Percentiles rank a stretch among this genome's conserved stretches.
These are phyloP conservation scores for Ogataea chonburiensis DNA, from an alignment of 805 yeast genomes.

Conservation along the genomic window DNA sequence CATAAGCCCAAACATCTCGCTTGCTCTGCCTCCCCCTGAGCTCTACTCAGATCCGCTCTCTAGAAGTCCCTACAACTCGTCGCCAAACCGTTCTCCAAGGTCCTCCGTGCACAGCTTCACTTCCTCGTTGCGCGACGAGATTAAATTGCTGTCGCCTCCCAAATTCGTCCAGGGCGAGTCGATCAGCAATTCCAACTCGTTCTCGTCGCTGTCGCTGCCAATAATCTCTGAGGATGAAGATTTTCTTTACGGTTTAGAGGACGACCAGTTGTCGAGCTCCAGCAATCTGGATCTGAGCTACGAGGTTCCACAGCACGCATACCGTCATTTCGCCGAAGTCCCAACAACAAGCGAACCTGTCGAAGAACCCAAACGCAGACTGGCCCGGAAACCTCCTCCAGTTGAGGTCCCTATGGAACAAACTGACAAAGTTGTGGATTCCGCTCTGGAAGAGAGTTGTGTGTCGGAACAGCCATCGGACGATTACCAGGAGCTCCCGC, in stretches of 20 bases:
- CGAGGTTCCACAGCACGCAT: conserved; percentile 3
- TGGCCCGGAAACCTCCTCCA: conserved; percentile 23
- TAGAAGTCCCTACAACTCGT: conserved; percentile 10
- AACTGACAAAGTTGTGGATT: neutral
- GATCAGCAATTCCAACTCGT: conserved; percentile 16
- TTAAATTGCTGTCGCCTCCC: conserved; percentile 10
- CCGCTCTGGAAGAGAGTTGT: neutral
- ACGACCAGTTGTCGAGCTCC: conserved; percentile 1
- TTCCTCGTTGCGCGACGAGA: conserved; percentile 13
- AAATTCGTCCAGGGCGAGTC: conserved; percentile 4
- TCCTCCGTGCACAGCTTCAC: conserved; percentile 10
- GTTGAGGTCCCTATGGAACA: conserved; percentile 1
- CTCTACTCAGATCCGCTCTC: conserved; percentile 13
- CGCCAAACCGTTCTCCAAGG: conserved; percentile 12
- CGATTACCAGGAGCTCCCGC: conserved; percentile 18
- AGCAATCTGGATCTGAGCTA: conserved; percentile 6
- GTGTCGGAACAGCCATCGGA: neutral
- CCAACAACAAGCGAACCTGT: neutral
- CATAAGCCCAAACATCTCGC: conserved; percentile 1
- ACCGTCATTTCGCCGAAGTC: conserved; percentile 3
- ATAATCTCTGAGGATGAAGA: conserved; percentile 25
- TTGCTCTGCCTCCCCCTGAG: conserved; percentile 13
- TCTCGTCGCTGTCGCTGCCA: conserved; percentile 22
- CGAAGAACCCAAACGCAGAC: conserved; percentile 5
- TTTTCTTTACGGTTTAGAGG: conserved; percentile 1